Base-by-base conservation (phyloP, 2,329 filamentous ascomycete genomes). In the Torrubiellomyces zombiae region DNA sequence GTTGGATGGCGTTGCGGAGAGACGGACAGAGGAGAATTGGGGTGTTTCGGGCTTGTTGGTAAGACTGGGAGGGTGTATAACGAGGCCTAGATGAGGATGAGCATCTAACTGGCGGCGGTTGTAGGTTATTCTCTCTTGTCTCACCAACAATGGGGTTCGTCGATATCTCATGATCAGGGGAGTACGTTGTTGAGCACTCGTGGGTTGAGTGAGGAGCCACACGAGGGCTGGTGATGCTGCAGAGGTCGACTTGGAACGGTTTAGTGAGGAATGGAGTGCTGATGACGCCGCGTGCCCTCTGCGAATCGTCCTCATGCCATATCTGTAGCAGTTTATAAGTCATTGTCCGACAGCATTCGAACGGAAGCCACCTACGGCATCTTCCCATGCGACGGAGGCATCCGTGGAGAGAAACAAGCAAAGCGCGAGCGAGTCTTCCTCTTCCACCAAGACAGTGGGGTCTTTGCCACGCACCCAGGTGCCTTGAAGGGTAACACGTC, bases 361-460 rank as follows among this genome's bases (percentile, higher is more conserved):
- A 16, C 14, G 4, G n/a, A 9, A n/a, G n/a, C n/a, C 13, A 26
- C 54, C 21, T 45, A 63, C 61, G 20, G 43, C 48, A 23, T 66
- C 53, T 35, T 71, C 66, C 52, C 64, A 71, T 25, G 59, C 56
- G 9, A 70, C 45, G 32, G 68, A 67, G 2, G 65, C 56, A 33
- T 69, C 64, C 0, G 56, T 45, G 0, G 52, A 53, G 10, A 70
- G 50, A 31, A 56, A 52, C 9, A 62, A 38, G 33, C 67, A 71
- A 10, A 62, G 53, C 0, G 61, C 57, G 18, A 51, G 46, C 3
- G 45, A 41, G 26, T 71, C 63, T 2, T 37, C 32, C 11, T 43
- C 32, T 14, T 52, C 54, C 1, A 66, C 38, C 2, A 44, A 33
- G 2, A 67, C 28, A 2, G 38, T 32, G 2, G 60, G 53, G 1